phyloP scores from a whole-genome alignment of 1,284 basidiomycete genomes.

The Sutorius eximius region DNA sequence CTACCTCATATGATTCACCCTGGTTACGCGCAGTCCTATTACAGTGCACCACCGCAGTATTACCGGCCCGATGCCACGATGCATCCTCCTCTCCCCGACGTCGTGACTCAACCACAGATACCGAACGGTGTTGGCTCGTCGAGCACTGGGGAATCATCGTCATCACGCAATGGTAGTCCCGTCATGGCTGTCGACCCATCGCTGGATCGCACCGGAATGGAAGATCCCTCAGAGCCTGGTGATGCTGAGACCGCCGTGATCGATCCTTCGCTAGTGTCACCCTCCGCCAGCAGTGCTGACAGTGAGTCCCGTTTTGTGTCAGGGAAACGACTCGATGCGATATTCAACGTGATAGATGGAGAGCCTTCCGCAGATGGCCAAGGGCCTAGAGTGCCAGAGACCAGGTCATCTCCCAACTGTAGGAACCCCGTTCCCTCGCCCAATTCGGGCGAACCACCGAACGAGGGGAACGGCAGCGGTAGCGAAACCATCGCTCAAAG shows the following conservation, averaged over 20 bases:
- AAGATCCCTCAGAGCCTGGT: slow-evolving; percentile 16
- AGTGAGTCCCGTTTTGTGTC: slow-evolving; percentile 20
- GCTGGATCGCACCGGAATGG: slow-evolving; percentile 17
- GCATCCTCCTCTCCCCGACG: slow-evolving; percentile 21
- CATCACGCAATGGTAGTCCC: slow-evolving; percentile 31
- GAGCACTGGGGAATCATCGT: slow-evolving; percentile 27
- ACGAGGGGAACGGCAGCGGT: slow-evolving; percentile 11
- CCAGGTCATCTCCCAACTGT: slow-evolving; percentile 6
- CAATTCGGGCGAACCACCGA: slow-evolving; percentile 5
- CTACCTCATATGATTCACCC: slow-evolving; percentile 39
- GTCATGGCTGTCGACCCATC: slow-evolving; percentile 29
- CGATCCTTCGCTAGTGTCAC: slow-evolving; percentile 41
- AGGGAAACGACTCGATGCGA: slow-evolving; percentile 29
- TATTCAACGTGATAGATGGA: slow-evolving; percentile 26
- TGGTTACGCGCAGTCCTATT: slow-evolving; percentile 46
- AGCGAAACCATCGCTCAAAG: slow-evolving; percentile 21
- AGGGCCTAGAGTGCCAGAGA: slow-evolving; percentile 6
- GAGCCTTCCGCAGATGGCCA: slow-evolving; percentile 15
- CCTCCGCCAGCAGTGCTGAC: slow-evolving; percentile 15
- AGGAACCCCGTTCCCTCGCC: slow-evolving; percentile 12
- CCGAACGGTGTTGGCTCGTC: slow-evolving; percentile 20
- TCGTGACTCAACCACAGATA: slow-evolving; percentile 15
- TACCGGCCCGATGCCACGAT: slow-evolving; percentile 44
- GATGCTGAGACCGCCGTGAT: slow-evolving; percentile 34
- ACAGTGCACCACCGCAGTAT: slow-evolving; percentile 45